phyloP scores from a whole-genome alignment of 2,329 filamentous ascomycete genomes.

The Pseudocercospora vitis region DNA sequence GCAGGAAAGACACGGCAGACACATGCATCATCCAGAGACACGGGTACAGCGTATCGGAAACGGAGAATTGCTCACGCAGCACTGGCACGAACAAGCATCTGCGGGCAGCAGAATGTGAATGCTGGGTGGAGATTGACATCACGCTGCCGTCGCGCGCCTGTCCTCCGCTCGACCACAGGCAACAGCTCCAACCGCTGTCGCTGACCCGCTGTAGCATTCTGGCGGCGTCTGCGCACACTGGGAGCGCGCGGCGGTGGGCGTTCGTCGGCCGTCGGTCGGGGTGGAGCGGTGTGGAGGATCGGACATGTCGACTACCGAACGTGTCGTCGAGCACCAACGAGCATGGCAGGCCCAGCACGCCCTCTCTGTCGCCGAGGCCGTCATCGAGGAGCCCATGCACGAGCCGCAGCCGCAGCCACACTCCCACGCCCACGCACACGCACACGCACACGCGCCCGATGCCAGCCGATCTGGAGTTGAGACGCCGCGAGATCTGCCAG shows the following conservation, averaged over 20 bases:
- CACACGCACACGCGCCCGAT: too few species aligned
- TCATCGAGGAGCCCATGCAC: conserved; percentile 33
- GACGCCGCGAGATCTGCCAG: conserved; percentile 69
- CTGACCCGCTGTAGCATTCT: too few species aligned
- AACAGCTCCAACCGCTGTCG: conserved; percentile 8
- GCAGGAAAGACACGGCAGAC: neutral
- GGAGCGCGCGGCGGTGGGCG: neutral
- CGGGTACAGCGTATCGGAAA: neutral
- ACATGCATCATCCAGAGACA: too few species aligned
- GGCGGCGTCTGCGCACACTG: too few species aligned
- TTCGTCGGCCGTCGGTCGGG: conserved; percentile 1
- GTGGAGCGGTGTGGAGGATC: neutral
- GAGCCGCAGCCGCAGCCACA: conserved; percentile 11
- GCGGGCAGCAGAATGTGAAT: conserved; percentile 9
- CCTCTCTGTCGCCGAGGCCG: conserved; percentile 29
- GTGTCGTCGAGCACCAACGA: conserved; percentile 22
- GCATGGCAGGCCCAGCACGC: conserved; percentile 25
- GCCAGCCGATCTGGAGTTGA: too few species aligned
- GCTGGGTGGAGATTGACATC: conserved; percentile 18
- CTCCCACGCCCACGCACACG: too few species aligned
- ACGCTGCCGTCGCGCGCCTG: conserved; percentile 7
- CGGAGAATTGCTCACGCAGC: neutral
- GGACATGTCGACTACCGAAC: conserved; percentile 1
- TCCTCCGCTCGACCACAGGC: conserved; percentile 15
- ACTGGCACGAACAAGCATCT: neutral